These are phyloP conservation scores for Diversispora eburnea DNA, from an alignment of 192 early-diverging fungal species.

Conservation along the genomic window DNA sequence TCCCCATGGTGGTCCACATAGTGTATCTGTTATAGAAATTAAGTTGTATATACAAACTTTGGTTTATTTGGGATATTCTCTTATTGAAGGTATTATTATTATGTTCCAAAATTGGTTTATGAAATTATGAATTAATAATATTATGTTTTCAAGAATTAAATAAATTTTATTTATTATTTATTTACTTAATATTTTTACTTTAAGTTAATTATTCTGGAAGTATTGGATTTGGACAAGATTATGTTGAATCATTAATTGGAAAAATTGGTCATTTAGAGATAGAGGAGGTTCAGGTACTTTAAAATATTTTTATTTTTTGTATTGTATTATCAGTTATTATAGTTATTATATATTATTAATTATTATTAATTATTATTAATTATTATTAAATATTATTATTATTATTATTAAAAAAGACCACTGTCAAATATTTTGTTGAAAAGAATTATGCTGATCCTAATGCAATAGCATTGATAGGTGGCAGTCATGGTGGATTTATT, in stretches of 20 bases:
- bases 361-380: background rate
- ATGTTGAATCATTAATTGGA: slow-evolving; percentile 61
- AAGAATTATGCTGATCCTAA: slow-evolving; percentile 44
- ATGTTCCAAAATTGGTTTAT: background rate
- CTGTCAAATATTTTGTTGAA: slow-evolving; percentile 37
- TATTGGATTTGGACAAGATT: slow-evolving; percentile 71
- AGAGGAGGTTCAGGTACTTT: slow-evolving; percentile 55
- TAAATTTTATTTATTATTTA: background rate
- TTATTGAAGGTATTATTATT: slow-evolving; percentile 37
- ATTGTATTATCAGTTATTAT: background rate
- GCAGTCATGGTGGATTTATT: slow-evolving; percentile 71
- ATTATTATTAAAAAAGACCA: background rate
- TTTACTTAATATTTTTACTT: slow-evolving; percentile 7
- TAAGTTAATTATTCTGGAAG: slow-evolving; percentile 79
- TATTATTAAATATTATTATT: background rate
- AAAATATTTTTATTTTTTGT: background rate
- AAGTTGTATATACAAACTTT: slow-evolving; percentile 44
- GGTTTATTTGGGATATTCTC: slow-evolving; percentile 59
- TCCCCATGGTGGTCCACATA: slow-evolving; percentile 82
- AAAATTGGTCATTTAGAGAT: slow-evolving; percentile 64
- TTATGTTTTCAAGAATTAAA: background rate
- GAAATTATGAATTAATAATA: background rate
- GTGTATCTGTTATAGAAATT: slow-evolving; percentile 51
- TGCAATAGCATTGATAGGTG: slow-evolving; percentile 61
- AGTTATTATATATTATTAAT: background rate